Evolutionary conservation across 78 protist genomes (phyloP).

Genomic region (Isochrysis galbana): DNA sequence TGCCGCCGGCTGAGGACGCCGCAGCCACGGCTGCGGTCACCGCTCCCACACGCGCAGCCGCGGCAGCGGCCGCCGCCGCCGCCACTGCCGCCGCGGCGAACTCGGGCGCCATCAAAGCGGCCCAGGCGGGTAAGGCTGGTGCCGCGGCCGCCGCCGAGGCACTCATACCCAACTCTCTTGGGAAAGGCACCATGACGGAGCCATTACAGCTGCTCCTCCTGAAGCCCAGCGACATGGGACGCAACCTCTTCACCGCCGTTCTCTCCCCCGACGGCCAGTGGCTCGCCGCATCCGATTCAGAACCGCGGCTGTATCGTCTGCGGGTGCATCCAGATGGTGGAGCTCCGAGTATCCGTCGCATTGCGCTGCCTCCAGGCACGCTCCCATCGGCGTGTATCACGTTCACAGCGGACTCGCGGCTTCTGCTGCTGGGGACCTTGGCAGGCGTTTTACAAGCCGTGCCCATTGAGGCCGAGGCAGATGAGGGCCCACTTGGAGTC

Average conservation of each 20-base stretch:
- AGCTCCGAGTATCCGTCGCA: background rate
- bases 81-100: too few relatives aligned
- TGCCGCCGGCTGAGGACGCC: background rate
- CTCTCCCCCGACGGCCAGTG: background rate
- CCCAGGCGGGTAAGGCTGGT: too few relatives aligned
- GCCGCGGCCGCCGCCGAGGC: too few relatives aligned
- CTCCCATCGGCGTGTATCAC: background rate
- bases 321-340: background rate
- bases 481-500: too few relatives aligned
- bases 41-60: too few relatives aligned
- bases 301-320: background rate
- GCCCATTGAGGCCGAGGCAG: background rate
- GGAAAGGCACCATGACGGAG: too few relatives aligned
- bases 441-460: background rate
- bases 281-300: background rate
- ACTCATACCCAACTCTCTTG: too few relatives aligned
- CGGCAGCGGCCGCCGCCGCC: too few relatives aligned
- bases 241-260: background rate
- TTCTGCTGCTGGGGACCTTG: background rate
- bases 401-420: background rate
- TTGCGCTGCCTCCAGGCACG: background rate
- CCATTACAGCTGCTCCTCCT: background rate
- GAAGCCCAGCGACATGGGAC: background rate
- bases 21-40: too few relatives aligned
- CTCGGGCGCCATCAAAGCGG: too few relatives aligned